Evolutionary conservation across 2,329 filamentous ascomycete genomes (phyloP), one percentile per base, ranked within the genome.

Genomic region (Didymella keratinophila): DNA sequence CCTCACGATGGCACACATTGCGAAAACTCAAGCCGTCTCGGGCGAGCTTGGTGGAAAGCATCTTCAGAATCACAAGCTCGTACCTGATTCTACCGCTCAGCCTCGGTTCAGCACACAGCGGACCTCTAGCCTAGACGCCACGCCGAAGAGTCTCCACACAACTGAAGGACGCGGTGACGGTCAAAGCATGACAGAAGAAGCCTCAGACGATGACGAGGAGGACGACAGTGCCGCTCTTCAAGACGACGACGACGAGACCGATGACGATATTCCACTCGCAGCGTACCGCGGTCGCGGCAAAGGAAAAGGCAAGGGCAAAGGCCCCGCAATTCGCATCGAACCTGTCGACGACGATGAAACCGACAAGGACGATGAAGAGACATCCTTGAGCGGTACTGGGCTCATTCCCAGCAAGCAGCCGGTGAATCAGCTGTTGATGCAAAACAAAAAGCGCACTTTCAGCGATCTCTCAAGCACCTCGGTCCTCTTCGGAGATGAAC

Each of bases 401-500:
- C 73, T 68, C 51, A 61, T 65, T 14, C 60, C 64, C 52, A 69
- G 64, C 63, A 75, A 74, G 52, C 64, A 70, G 27, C 66, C 67
- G 16, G 64, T 71, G 52, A 71, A 67, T 41, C 68, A 71, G 20
- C 53, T 71, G 42, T 64, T 71, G 21, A 69, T 64, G 60, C 64
- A 63, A 44, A 71, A 70, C 62, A 78, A 77, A 62, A 78, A 78
- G 58, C 76, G 76, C 44, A 76, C 74, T 27, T 74, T 71, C 60
- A 78, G 76, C 68, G 76, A 74, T 48, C 65, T 77, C 11, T 78
- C 75, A 46, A 76, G 72, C 64, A 76, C 68, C 16, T 76, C 75
- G 6, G 62, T 76, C 8, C 62, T 78, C 43, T 76, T 76, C 56
- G 73, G 73, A 48, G 74, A 76, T 42, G 71, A 73, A 49, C 67